Evolutionary conservation across 306 rosid species (phyloP), one percentile per base, ranked within the genome.

Genomic region (Cucumis cinereus): DNA sequence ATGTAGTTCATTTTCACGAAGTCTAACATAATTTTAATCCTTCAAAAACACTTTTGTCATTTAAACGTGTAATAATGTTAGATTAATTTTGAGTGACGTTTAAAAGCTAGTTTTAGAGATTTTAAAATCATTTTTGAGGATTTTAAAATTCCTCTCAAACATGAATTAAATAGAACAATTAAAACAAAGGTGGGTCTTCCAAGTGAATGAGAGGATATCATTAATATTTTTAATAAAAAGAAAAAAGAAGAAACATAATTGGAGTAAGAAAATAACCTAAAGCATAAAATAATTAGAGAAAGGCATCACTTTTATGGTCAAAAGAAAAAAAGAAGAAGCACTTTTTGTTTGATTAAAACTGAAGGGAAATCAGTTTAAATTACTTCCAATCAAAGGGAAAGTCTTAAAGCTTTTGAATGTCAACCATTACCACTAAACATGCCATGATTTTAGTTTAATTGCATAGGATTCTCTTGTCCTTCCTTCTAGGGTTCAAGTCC

Each of bases 361-460:
- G 1, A 45, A 69, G 74, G 74, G 38, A 69, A 23, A 26, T 49
- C 23, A 24, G 59, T 8, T 26, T 16, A 49, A 30, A 30, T 71
- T 71, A 19, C 16, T 71, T 71, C 17, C 16, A 26, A 47, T 71
- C 58, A 71, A 71, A 71, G 59, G 75, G 40, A 49, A 24, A 70
- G 14, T 47, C 43, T 47, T 64, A 9, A 43, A 9, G n/a, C 23
- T 71, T 71, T 71, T 49, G 59, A 71, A 71, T 71, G 23, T 47
- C 59, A 71, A 47, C 58, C 40, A 68, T 2, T 2, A 69, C 55
- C 75, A 43, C 38, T 71, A 50, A 71, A 71, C 35, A 52, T 70
- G 75, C 58, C 75, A 71, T 71, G 57, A 71, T 71, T 71, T 71
- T 49, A 16, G 71, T 71, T 71, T 71, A 26, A 71, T 71, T 41